These are phyloP conservation scores for Paracorniculantispora psalliotae DNA, from an alignment of 2,329 filamentous ascomycete genomes.

Conservation along the genomic window DNA sequence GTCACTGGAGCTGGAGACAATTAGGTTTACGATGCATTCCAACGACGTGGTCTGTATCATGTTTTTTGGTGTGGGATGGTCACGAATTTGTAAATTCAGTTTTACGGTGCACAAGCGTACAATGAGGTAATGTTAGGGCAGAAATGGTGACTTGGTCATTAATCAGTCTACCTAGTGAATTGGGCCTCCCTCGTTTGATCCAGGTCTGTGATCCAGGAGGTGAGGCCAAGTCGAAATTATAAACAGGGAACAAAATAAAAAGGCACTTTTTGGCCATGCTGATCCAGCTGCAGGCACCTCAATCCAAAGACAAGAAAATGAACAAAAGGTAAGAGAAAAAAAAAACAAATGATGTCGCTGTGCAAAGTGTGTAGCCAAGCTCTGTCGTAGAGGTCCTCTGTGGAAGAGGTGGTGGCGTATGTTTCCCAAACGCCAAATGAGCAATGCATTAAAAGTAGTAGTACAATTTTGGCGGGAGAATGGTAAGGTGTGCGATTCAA, in stretches of 20 bases:
- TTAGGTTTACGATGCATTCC: not conserved
- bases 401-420: too few relatives aligned
- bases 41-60: not conserved
- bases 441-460: constrained; percentile 4
- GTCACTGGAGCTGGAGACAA: too few relatives aligned
- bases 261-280: not conserved
- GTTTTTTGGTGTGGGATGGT: too few relatives aligned
- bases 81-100: too few relatives aligned
- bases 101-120: not conserved
- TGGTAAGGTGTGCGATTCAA: not conserved
- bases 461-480: not conserved
- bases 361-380: not conserved
- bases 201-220: not conserved
- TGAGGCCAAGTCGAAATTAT: not conserved
- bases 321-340: not conserved
- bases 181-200: not conserved
- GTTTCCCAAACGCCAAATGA: constrained; percentile 6
- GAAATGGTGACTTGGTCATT: constrained; percentile 9
- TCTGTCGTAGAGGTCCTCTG: not conserved
- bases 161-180: not conserved
- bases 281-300: not conserved
- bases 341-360: constrained; percentile 7
- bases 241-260: not conserved
- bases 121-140: too few relatives aligned
- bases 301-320: not conserved